phyloP scores from a whole-genome alignment of 164 flowering plant genomes.

The Santalum album region DNA sequence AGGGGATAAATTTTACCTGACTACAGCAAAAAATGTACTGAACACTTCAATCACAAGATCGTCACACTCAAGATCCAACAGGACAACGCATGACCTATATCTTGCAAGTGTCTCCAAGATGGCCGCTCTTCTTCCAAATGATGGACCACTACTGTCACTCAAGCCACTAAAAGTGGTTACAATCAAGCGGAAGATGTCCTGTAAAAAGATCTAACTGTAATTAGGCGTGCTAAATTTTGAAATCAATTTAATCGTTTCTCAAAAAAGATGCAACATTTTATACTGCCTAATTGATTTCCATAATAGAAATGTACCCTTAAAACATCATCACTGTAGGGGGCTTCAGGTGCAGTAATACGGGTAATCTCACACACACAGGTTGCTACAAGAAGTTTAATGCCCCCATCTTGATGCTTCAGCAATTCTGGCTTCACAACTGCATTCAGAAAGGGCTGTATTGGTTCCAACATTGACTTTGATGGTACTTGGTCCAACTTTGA shows the following conservation, averaged over 20 bases:
- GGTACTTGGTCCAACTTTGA: conserved; percentile 84
- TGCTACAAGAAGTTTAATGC: conserved; percentile 85
- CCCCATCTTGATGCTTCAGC: conserved; percentile 82
- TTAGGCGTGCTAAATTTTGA: conserved; percentile 7
- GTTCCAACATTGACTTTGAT: conserved; percentile 47
- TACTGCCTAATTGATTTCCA: conserved; percentile 1
- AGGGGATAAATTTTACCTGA: conserved; percentile 44
- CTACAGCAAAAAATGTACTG: conserved; percentile 69
- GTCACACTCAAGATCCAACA: conserved; percentile 96
- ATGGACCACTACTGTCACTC: conserved; percentile 64
- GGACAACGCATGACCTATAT: conserved; percentile 93
- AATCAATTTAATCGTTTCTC: background rate
- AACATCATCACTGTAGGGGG: conserved; percentile 87
- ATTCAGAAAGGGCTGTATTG: conserved; percentile 67
- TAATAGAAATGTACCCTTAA: conserved; percentile 46
- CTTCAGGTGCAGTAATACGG: conserved; percentile 93
- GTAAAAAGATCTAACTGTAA: conserved; percentile 21
- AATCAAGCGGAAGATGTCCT: conserved; percentile 84
- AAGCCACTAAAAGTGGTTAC: conserved; percentile 80
- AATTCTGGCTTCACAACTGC: conserved; percentile 73
- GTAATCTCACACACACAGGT: conserved; percentile 91
- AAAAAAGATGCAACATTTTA: background rate
- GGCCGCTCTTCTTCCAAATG: conserved; percentile 81
- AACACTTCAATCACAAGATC: conserved; percentile 85
- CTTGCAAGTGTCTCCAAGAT: conserved; percentile 93